Evolutionary conservation across 257 asterid species (phyloP).

Genomic region (Solanum dulcamara): DNA sequence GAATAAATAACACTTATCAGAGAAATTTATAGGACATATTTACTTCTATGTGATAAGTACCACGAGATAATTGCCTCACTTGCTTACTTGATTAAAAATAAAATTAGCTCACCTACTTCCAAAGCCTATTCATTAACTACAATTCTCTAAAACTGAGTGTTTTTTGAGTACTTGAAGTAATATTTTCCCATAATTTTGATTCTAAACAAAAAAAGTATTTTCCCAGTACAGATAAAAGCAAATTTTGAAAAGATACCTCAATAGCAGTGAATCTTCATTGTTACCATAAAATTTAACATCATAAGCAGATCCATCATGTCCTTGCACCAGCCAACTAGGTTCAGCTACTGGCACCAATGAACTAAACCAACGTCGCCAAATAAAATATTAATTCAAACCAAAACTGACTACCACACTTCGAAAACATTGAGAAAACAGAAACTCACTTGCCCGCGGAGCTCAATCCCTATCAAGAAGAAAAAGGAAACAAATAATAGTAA

Average conservation of each 20-base stretch:
- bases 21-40: background rate
- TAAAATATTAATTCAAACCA: background rate
- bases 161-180: background rate
- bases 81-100: background rate
- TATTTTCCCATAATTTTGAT: background rate
- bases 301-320: conserved; percentile 94
- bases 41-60: background rate
- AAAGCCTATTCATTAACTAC: background rate
- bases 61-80: background rate
- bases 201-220: background rate
- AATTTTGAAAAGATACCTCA: conserved; percentile 41
- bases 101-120: background rate
- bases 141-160: background rate
- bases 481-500: background rate
- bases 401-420: conserved; percentile 39
- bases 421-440: conserved; percentile 21
- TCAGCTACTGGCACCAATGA: conserved; percentile 43
- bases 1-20: background rate
- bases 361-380: conserved; percentile 29
- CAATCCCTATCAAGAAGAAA: background rate
- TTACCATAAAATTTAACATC: conserved; percentile 65
- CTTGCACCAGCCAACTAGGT: conserved; percentile 53
- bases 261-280: conserved; percentile 54
- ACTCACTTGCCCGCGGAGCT: background rate
- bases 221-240: background rate